Percentiles rank a stretch among this genome's conserved stretches.
Conservation (phyloP, 2,329 filamentous ascomycete species). For the Phyllachora maydis region DNA sequence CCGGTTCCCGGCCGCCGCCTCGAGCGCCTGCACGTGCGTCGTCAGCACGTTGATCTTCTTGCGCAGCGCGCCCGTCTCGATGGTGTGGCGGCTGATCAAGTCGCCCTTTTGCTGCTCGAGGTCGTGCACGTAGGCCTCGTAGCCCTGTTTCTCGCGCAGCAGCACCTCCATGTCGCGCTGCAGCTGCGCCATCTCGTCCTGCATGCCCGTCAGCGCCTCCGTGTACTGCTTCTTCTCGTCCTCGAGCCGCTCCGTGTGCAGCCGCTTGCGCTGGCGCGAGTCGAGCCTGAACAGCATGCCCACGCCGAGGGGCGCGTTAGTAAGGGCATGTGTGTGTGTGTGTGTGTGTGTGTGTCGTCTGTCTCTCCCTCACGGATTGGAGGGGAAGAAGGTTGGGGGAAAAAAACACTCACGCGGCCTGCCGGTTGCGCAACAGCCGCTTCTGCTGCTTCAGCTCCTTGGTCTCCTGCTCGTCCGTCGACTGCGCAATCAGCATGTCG, state of each 20-base stretch:
- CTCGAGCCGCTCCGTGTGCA: constrained; percentile 89
- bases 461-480: constrained; percentile 77
- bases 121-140: constrained; percentile 53
- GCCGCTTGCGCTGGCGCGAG: constrained; percentile 93
- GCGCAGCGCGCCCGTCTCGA: constrained; percentile 77
- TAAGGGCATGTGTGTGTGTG: too few species aligned
- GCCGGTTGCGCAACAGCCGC: constrained; percentile 78
- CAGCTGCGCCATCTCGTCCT: constrained; percentile 54
- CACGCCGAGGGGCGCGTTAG: constrained; percentile 1
- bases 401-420: constrained; percentile 77
- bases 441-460: constrained; percentile 99
- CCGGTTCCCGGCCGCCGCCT: constrained; percentile 32
- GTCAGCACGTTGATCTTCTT: constrained; percentile 78
- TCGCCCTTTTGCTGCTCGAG: constrained; percentile 80
- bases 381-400: constrained; percentile 2
- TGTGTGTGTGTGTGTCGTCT: too few species aligned
- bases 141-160: constrained; percentile 51
- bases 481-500: constrained; percentile 75
- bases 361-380: too few species aligned
- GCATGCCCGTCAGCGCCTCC: constrained; percentile 52
- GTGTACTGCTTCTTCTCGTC: constrained; percentile 91
- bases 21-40: constrained; percentile 50
- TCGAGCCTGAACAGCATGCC: constrained; percentile 47
- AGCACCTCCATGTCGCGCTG: constrained; percentile 50
- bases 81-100: constrained; percentile 68